Base-by-base conservation (phyloP, 2,329 filamentous ascomycete species). In the Pseudogymnoascus sp. region DNA sequence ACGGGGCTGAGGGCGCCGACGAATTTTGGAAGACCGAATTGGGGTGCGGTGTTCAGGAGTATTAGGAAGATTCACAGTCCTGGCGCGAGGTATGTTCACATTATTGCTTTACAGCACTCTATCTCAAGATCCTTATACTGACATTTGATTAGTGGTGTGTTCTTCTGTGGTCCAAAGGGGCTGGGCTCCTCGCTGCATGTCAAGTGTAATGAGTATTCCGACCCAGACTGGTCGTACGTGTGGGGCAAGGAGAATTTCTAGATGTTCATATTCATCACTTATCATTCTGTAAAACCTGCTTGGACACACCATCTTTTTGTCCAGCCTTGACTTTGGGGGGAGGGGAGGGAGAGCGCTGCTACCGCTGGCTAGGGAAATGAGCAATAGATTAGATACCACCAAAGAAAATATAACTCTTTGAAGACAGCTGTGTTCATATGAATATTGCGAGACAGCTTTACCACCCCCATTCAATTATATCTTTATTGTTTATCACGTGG, bases 131-230 rank as follows among this genome's bases (percentile, higher is more conserved):
- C 92, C 89, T 76, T 94, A 89, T 75, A 93, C 93, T 74, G 90
- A 90, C 37, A 37, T 25, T n/a, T 3, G 14, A 8, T 0, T 6
- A 58, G 57, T 28, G 88, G 88, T 67, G 88, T 91, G 16, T 91
- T 94, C 79, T 94, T 93, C 79, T 94, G 90, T 71, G 90, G 90
- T 0, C 90, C 90, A 35, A 93, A 93, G 77, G 86, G 84, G 1
- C 75, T 93, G 66, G 90, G 90, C 58, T 91, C 86, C 71, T 78
- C 85, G 63, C 74, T 94, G 71, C 90, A 94, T 70, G 82, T 91
- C 64, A 92, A 89, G 76, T 94, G 90, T 75, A 94, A 93, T 74
- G 90, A 90, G 80, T 93, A 93, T 77, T 90, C 87, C 62, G 89
- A 92, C 71, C 88, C 89, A 71, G 89, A 84, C 79, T 89, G 80